phyloP scores from a whole-genome alignment of 208 protist species.

The Giardia muris region DNA sequence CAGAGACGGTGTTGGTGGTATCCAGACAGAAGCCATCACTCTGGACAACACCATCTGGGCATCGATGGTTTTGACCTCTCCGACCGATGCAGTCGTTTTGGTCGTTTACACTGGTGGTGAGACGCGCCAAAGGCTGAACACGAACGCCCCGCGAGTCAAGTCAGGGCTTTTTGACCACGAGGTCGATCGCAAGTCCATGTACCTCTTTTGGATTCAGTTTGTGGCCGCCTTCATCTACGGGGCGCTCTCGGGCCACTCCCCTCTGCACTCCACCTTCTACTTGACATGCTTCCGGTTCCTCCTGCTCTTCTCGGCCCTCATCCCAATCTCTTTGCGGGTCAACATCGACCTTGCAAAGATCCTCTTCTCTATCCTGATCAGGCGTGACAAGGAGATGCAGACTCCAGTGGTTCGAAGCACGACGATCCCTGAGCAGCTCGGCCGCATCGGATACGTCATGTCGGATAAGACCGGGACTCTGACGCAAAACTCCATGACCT shows the following conservation, averaged over 20 bases:
- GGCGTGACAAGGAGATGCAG: slow-evolving; percentile 52
- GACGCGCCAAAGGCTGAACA: slow-evolving; percentile 79
- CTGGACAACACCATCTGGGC: slow-evolving; percentile 88
- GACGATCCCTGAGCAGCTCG: slow-evolving; percentile 86
- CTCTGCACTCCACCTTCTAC: neutral
- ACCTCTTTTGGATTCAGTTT: slow-evolving; percentile 69
- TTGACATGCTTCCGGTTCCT: slow-evolving; percentile 60
- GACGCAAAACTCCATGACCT: slow-evolving; percentile 80
- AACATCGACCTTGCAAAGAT: slow-evolving; percentile 88
- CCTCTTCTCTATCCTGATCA: slow-evolving; percentile 74
- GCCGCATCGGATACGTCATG: slow-evolving; percentile 82
- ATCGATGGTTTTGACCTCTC: slow-evolving; percentile 73
- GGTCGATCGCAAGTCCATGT: slow-evolving; percentile 49
- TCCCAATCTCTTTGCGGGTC: slow-evolving; percentile 78
- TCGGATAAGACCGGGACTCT: slow-evolving; percentile 94
- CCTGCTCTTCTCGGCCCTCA: slow-evolving; percentile 86
- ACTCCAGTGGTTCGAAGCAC: slow-evolving; percentile 68
- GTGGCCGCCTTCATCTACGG: slow-evolving; percentile 37
- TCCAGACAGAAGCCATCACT: slow-evolving; percentile 45
- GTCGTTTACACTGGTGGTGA: slow-evolving; percentile 77
- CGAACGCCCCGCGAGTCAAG: slow-evolving; percentile 54
- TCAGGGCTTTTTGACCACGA: slow-evolving; percentile 73
- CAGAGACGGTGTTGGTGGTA: too few species aligned
- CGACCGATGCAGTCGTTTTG: slow-evolving; percentile 52
- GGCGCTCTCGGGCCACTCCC: slow-evolving; percentile 19